Evolutionary conservation across 345 rosid species (phyloP).

Genomic region (Moricandia moricandioides): DNA sequence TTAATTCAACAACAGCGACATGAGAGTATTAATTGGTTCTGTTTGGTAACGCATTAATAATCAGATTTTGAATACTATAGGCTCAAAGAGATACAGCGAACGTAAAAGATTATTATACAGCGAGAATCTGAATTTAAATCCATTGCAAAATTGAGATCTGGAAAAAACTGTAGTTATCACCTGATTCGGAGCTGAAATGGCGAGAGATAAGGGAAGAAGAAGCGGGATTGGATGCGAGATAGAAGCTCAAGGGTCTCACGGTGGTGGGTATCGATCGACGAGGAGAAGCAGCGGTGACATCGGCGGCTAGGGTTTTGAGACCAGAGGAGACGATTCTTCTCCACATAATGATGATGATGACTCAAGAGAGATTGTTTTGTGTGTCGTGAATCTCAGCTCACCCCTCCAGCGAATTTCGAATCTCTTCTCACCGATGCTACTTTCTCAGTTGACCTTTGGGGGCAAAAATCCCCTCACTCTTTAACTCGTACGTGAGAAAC

Average conservation of each 20-base stretch:
- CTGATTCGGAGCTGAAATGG: not conserved
- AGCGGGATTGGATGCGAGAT: not conserved
- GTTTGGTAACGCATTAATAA: not conserved
- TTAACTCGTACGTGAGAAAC: slow-evolving; percentile 16
- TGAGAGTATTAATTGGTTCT: not conserved
- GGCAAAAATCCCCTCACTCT: not conserved
- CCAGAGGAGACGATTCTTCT: not conserved
- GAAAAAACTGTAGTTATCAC: not conserved
- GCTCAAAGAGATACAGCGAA: too few relatives aligned
- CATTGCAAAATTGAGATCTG: not conserved
- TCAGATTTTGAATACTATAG: too few relatives aligned
- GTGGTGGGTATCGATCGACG: not conserved
- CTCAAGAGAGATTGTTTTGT: not conserved
- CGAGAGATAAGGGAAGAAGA: not conserved
- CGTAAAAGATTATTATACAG: too few relatives aligned
- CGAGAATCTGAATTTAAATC: too few relatives aligned
- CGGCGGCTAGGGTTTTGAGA: not conserved
- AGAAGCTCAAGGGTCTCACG: not conserved
- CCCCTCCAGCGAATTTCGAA: slow-evolving; percentile 1
- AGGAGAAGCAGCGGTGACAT: not conserved
- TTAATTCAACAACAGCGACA: not conserved
- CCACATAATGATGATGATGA: not conserved
- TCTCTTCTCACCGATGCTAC: not conserved
- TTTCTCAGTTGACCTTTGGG: not conserved
- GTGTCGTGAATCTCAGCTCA: slow-evolving; percentile 32